These are phyloP conservation scores for Chalciporus sp. DNA, from an alignment of 1,284 basidiomycete species.

Conservation along the genomic window DNA sequence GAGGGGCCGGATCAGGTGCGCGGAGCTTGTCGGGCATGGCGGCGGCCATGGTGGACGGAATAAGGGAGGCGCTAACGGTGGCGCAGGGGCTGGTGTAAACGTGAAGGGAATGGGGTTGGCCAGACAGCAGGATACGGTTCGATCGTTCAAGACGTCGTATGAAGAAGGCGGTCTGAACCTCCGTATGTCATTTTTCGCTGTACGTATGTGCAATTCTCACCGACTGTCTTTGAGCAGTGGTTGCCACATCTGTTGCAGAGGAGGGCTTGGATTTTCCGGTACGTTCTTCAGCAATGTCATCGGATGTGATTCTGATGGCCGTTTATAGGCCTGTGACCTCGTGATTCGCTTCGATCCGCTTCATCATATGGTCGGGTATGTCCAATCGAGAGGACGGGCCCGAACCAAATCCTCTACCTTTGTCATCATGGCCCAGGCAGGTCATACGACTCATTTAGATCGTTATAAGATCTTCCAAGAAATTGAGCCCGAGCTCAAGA, in stretches of 20 bases:
- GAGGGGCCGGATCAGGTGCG: constrained; percentile 57
- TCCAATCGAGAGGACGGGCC: constrained; percentile 84
- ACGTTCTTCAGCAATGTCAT: constrained; percentile 18
- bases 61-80: constrained; percentile 21
- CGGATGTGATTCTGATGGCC: constrained; percentile 3
- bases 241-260: constrained; percentile 85
- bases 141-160: constrained; percentile 65
- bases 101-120: constrained; percentile 53
- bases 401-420: constrained; percentile 75
- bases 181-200: constrained; percentile 45
- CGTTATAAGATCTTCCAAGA: constrained; percentile 61
- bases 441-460: constrained; percentile 52
- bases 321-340: constrained; percentile 72
- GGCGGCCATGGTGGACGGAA: constrained; percentile 31
- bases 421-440: constrained; percentile 74
- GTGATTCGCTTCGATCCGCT: constrained; percentile 80
- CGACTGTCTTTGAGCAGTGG: constrained; percentile 45
- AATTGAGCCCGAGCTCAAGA: constrained; percentile 64
- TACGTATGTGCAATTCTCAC: neutral
- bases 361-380: constrained; percentile 78
- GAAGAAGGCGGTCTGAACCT: constrained; percentile 68
- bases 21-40: constrained; percentile 73
- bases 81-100: constrained; percentile 19
- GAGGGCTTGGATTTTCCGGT: constrained; percentile 87
- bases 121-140: constrained; percentile 60